Evolutionary conservation across 495 filamentous ascomycete genomes (phyloP).

Genomic region (Penicillium atrosanguineum): DNA sequence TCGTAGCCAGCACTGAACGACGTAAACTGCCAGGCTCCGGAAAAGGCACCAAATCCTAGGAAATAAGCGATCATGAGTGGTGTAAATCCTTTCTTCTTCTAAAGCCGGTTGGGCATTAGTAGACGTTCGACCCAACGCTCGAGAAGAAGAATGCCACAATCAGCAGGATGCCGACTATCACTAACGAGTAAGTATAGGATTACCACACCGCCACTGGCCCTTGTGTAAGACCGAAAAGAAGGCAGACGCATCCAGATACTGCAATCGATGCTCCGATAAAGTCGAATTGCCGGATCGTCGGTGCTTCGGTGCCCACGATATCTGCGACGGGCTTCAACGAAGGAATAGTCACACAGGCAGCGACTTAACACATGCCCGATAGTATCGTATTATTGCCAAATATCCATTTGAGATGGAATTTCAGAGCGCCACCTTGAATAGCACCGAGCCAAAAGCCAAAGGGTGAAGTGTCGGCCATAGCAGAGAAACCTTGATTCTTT

Average conservation of each 20-base stretch:
- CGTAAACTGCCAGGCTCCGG: constrained; percentile 52
- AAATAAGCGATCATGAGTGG: constrained; percentile 49
- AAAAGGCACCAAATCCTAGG: constrained; percentile 45
- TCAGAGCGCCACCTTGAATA: constrained; percentile 29
- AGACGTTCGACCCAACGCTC: constrained; percentile 28
- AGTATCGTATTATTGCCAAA: constrained; percentile 32
- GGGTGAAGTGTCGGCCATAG: constrained; percentile 31
- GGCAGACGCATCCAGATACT: constrained; percentile 25
- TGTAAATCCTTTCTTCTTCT: constrained; percentile 44
- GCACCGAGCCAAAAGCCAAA: constrained; percentile 33
- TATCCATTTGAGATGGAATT: constrained; percentile 28
- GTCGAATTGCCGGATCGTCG: constrained; percentile 30
- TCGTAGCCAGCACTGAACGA: constrained; percentile 49
- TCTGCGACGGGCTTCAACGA: constrained; percentile 28
- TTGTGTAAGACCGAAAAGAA: constrained; percentile 34
- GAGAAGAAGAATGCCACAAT: constrained; percentile 26
- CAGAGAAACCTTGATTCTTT: constrained; percentile 35
- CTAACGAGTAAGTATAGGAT: constrained; percentile 27
- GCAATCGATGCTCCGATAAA: constrained; percentile 25
- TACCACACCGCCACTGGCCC: constrained; percentile 29
- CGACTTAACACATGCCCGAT: constrained; percentile 22
- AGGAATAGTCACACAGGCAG: constrained; percentile 27
- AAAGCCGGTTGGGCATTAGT: constrained; percentile 31
- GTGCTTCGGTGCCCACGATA: constrained; percentile 22
- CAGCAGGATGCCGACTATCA: constrained; percentile 24